Evolutionary conservation across 2,329 filamentous ascomycete species (phyloP).

Genomic region (Alternaria viburni): DNA sequence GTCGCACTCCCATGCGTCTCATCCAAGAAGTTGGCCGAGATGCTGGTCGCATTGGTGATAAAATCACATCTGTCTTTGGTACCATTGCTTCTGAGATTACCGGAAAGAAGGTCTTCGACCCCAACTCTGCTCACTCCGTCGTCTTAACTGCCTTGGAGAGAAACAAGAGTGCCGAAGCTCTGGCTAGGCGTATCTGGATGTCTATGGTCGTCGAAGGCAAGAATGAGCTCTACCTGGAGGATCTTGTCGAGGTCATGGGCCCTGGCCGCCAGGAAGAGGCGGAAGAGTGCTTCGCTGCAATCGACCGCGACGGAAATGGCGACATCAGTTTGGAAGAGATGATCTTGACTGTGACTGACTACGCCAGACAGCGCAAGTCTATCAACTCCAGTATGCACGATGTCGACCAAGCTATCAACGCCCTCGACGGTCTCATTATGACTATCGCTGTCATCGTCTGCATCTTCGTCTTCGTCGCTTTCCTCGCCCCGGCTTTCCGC

Average conservation of each 20-base stretch:
- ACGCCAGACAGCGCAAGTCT: conserved; percentile 84
- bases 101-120: conserved; percentile 93
- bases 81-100: conserved; percentile 95
- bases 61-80: conserved; percentile 90
- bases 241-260: conserved; percentile 88
- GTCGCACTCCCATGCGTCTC: conserved; percentile 77
- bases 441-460: conserved; percentile 81
- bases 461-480: conserved; percentile 86
- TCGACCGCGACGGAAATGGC: conserved; percentile 89
- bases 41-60: conserved; percentile 81
- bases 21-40: conserved; percentile 72
- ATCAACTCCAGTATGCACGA: conserved; percentile 96
- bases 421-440: conserved; percentile 84
- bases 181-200: conserved; percentile 97
- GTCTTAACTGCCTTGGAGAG: conserved; percentile 90
- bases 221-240: conserved; percentile 78
- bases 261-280: conserved; percentile 75
- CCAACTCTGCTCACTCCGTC: conserved; percentile 86
- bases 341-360: conserved; percentile 83
- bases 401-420: conserved; percentile 90
- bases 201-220: conserved; percentile 92
- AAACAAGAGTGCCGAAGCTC: conserved; percentile 81
- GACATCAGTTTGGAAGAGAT: conserved; percentile 97
- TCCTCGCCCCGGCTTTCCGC: conserved; percentile 85
- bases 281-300: conserved; percentile 79